phyloP scores from a whole-genome alignment of 2,329 filamentous ascomycete species.

The Aulographum hederae region DNA sequence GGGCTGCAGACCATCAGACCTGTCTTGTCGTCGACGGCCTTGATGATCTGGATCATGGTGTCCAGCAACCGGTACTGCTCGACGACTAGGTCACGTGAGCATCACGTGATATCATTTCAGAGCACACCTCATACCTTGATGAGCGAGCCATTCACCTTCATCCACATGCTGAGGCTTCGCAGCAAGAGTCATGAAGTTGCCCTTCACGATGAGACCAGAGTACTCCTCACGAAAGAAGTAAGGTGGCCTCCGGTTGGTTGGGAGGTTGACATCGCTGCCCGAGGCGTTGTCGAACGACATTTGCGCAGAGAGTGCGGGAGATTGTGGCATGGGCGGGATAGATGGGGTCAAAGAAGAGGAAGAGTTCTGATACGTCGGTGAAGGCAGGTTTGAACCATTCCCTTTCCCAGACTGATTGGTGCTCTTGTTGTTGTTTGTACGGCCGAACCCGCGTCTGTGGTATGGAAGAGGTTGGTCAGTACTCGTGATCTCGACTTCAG shows the following conservation, averaged over 20 bases:
- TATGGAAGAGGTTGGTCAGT: constrained; percentile 8
- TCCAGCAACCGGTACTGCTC: constrained; percentile 82
- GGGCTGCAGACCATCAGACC: constrained; percentile 69
- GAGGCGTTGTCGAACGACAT: constrained; percentile 49
- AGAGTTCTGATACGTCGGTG: constrained; percentile 15
- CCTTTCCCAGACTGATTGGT: constrained; percentile 7
- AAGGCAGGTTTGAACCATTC: constrained; percentile 8
- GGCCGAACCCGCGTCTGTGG: constrained; percentile 24
- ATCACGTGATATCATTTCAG: constrained; percentile 9
- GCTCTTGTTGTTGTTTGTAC: constrained; percentile 21
- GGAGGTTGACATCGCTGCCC: constrained; percentile 15
- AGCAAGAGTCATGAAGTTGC: constrained; percentile 92
- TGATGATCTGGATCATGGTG: constrained; percentile 76
- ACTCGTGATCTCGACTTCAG: no score
- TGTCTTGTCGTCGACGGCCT: constrained; percentile 63
- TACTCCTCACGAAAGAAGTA: constrained; percentile 60
- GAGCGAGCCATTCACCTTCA: constrained; percentile 86
- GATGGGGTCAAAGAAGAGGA: constrained; percentile 15
- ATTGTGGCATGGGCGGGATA: constrained; percentile 13
- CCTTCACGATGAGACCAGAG: constrained; percentile 79
- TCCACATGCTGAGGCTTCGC: constrained; percentile 87
- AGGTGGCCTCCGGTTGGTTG: constrained; percentile 46
- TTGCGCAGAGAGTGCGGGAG: constrained; percentile 45
- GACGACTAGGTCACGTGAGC: constrained; percentile 42
- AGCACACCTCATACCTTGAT: constrained; percentile 50